These are phyloP conservation scores for Trichodelitschia bisporula DNA, from an alignment of 495 filamentous ascomycete genomes.

Conservation along the genomic window DNA sequence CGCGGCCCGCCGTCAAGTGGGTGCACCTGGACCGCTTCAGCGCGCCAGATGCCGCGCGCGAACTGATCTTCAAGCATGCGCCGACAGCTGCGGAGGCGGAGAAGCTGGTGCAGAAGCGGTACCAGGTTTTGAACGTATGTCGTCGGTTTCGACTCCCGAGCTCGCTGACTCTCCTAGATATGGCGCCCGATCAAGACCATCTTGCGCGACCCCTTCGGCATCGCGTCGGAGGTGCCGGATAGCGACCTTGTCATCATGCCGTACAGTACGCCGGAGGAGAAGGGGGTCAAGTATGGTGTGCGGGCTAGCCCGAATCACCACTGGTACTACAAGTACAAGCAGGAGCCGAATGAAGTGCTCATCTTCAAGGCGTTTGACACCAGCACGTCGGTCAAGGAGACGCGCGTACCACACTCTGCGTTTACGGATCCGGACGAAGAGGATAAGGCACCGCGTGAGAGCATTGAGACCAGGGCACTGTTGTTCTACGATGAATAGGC, in stretches of 20 bases:
- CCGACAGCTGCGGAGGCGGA: slow-evolving; percentile 35
- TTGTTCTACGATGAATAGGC: slow-evolving; percentile 29
- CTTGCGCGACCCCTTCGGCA: slow-evolving; percentile 32
- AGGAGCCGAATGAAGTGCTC: slow-evolving; percentile 33
- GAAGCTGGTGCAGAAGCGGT: slow-evolving; percentile 30
- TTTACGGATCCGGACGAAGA: slow-evolving; percentile 30
- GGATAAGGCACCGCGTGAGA: slow-evolving; percentile 27
- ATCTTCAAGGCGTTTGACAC: slow-evolving; percentile 33
- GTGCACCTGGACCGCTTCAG: slow-evolving; percentile 59
- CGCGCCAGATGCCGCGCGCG: no score
- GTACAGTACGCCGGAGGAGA: slow-evolving; percentile 10
- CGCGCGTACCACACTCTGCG: slow-evolving; percentile 34
- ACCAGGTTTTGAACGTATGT: slow-evolving; percentile 51
- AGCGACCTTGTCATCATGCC: slow-evolving; percentile 6
- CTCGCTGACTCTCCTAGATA: slow-evolving; percentile 14
- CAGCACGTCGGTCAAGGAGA: slow-evolving; percentile 21
- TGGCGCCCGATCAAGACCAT: slow-evolving; percentile 47
- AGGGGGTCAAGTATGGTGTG: slow-evolving; percentile 9
- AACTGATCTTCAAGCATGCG: no score
- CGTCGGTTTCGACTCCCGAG: no score
- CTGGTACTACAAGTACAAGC: slow-evolving; percentile 11
- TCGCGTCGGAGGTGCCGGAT: slow-evolving; percentile 24
- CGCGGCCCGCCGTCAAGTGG: no score
- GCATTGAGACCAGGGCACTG: slow-evolving; percentile 37
- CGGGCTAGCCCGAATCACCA: slow-evolving; percentile 1